Base-by-base conservation (phyloP, 179 eudicot species). In the Monotropa hypopitys region DNA sequence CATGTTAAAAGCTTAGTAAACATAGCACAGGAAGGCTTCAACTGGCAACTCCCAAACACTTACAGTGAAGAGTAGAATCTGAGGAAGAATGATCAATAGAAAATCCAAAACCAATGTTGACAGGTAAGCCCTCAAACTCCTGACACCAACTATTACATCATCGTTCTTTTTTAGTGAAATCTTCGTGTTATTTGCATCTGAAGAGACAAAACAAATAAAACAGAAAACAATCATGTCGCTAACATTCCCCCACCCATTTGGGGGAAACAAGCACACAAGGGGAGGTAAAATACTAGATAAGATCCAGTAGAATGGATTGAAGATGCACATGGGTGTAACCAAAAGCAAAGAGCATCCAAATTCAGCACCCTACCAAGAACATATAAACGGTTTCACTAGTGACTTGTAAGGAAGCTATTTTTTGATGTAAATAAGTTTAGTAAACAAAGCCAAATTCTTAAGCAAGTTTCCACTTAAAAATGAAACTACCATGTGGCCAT, bases 51-150 rank as follows among this genome's bases (percentile, higher is more conserved):
- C 11, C 2, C 75, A 56, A 79, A 75, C 54, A 90, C 98, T 91
- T 89, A 95, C 99, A 38, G 98, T 91, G 71, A 87, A 75, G 81
- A 88, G 70, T 73, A 91, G 83, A 70, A 89, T 83, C 40, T 83
- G 11, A 32, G 99, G 98, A 78, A 93, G 78, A 76, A 89, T 76
- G 72, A 90, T 82, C 77, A 80, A 73, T 84, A 90, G 78, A 79
- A 86, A 91, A 86, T 95, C 99, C 70, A 89, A 76, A 79, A 75
- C 53, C 84, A 88, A 57, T 71, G 86, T 75, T 35, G 80, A 77
- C 74, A 83, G 46, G 80, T 85, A 90, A 70, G 85, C 77, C 74
- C 79, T 83, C 81, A 74, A 78, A 77, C 77, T 83, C 85, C 77
- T 86, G 40, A 79, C 42, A 73, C 80, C 47, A 68, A 70, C 84